Conservation (phyloP, 2,329 filamentous ascomycete genomes). For the Aspergillus sp. region DNA sequence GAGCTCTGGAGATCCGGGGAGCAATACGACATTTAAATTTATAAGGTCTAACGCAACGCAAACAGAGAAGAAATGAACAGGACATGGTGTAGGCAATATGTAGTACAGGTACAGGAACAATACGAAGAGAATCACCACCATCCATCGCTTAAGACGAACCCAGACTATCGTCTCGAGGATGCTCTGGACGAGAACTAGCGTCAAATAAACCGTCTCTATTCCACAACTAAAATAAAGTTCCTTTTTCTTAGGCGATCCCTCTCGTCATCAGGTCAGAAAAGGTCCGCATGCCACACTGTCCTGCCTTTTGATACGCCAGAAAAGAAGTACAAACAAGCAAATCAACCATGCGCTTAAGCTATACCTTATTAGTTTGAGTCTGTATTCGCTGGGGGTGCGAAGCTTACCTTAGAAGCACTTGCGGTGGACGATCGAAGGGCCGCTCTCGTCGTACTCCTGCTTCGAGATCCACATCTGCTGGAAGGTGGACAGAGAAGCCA, state of each 20-base stretch:
- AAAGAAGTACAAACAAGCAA: constrained; percentile 35
- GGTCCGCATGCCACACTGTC: constrained; percentile 30
- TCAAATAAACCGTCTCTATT: constrained; percentile 32
- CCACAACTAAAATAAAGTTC: constrained; percentile 33
- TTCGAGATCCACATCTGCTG: constrained; percentile 99
- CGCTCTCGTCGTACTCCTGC: constrained; percentile 99
- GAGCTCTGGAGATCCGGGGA: too few species aligned
- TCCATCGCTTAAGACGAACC: constrained; percentile 6
- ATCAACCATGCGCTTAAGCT: constrained; percentile 22
- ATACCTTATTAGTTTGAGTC: neutral
- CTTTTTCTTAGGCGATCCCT: constrained; percentile 34
- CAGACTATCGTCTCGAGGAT: constrained; percentile 13
- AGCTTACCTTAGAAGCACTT: constrained; percentile 93
- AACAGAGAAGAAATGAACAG: neutral
- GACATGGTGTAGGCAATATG: too few species aligned
- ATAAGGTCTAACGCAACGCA: neutral
- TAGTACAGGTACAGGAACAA: too few species aligned
- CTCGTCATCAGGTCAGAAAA: constrained; percentile 35
- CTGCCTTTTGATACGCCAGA: constrained; percentile 38
- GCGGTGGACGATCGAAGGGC: constrained; percentile 98
- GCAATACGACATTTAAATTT: neutral
- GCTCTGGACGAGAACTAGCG: constrained; percentile 9
- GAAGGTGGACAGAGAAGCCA: constrained; percentile 99
- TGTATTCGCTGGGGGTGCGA: neutral
- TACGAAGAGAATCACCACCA: too few species aligned